Evolutionary conservation across 2,329 filamentous ascomycete genomes (phyloP).

Genomic region (Fusarium sp.): DNA sequence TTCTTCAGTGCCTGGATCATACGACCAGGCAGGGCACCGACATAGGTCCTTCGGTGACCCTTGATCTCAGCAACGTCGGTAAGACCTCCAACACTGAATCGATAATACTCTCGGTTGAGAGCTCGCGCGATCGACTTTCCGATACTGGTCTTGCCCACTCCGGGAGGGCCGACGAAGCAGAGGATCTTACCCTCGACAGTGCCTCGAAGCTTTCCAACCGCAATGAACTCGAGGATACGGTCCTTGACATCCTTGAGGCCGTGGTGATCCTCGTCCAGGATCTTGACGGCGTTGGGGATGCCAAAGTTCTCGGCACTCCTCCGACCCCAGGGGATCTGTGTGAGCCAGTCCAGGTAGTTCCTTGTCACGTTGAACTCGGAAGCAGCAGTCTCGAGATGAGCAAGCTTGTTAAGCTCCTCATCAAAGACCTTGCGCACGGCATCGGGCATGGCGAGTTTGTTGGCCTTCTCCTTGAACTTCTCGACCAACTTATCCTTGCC

Average conservation of each 20-base stretch:
- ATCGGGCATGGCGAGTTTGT: conserved; percentile 95
- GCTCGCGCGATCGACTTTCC: conserved; percentile 97
- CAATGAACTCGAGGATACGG: conserved; percentile 97
- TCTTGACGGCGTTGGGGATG: conserved; percentile 88
- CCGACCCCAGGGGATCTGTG: conserved; percentile 97
- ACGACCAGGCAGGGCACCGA: conserved; percentile 92
- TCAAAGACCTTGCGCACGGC: conserved; percentile 98
- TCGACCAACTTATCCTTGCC: conserved; percentile 98
- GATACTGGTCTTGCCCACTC: conserved; percentile 98
- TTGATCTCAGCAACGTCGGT: conserved; percentile 99
- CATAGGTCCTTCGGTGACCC: conserved; percentile 95
- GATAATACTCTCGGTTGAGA: conserved; percentile 95
- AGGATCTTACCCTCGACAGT: conserved; percentile 99
- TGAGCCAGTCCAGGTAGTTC: conserved; percentile 99
- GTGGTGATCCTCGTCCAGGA: conserved; percentile 96
- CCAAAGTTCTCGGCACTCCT: conserved; percentile 96
- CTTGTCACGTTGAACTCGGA: conserved; percentile 99
- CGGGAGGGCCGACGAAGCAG: conserved; percentile 96
- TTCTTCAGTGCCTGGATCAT: conserved; percentile 99
- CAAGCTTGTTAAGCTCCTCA: conserved; percentile 96
- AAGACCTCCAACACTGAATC: conserved; percentile 96
- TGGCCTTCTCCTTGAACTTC: conserved; percentile 95
- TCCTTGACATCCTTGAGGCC: conserved; percentile 98
- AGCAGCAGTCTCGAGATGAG: conserved; percentile 92
- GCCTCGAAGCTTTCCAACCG: conserved; percentile 94